Evolutionary conservation across 345 rosid genomes (phyloP).

Genomic region (Viola odorata): DNA sequence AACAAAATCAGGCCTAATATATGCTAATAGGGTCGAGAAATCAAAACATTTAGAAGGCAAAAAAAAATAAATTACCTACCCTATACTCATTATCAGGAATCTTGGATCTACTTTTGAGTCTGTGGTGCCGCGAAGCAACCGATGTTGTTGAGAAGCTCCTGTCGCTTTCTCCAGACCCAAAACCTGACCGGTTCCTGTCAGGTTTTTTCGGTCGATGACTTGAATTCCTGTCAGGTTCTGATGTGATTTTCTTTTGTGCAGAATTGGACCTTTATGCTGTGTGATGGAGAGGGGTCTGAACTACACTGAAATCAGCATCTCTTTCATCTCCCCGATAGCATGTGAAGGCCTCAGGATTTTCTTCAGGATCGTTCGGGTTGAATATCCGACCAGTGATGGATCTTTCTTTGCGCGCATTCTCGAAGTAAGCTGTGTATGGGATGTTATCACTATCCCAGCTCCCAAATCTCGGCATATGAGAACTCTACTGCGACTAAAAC

Average conservation of each 20-base stretch:
- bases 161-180: background rate
- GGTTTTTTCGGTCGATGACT: background rate
- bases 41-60: background rate
- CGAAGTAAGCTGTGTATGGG: conserved; percentile 48
- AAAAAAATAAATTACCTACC: background rate
- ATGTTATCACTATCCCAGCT: conserved; percentile 46
- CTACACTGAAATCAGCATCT: conserved; percentile 6
- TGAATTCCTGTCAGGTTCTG: conserved; percentile 3
- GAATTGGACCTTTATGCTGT: background rate
- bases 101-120: background rate
- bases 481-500: conserved; percentile 21
- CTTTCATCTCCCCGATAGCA: background rate
- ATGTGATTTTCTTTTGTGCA: background rate
- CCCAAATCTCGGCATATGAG: conserved; percentile 51
- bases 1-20: background rate
- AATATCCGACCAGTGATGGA: conserved; percentile 13
- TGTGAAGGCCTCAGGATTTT: conserved; percentile 33
- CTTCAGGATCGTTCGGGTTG: conserved; percentile 55
- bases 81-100: background rate
- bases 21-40: background rate
- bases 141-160: background rate
- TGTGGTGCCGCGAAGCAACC: background rate
- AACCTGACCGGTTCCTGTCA: background rate
- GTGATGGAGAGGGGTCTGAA: background rate
- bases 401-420: conserved; percentile 46